A percentile compares a stretch with the other conserved stretches of the same genome.
Conservation (phyloP, 768 basidiomycete genomes). For the Leucocoprinus leucothites region DNA sequence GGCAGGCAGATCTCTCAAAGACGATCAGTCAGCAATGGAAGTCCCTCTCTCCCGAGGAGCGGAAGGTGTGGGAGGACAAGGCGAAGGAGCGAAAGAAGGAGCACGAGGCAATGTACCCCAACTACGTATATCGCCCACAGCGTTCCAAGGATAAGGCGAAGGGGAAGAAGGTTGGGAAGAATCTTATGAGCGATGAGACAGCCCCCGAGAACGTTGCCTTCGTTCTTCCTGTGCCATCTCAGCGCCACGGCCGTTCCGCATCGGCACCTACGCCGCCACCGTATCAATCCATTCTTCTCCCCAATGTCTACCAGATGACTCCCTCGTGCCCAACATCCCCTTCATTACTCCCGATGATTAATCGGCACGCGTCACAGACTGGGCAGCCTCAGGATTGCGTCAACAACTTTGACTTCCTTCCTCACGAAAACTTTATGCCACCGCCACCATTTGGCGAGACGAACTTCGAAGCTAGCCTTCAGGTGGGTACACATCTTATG, state of each 20-base stretch:
- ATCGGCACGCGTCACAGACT: conserved; percentile 53
- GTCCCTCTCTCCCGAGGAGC: conserved; percentile 58
- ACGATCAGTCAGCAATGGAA: conserved; percentile 84
- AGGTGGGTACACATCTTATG: conserved; percentile 27
- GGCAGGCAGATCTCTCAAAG: conserved; percentile 72
- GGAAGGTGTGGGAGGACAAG: conserved; percentile 70
- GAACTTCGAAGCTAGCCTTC: conserved; percentile 44
- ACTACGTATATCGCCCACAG: conserved; percentile 79
- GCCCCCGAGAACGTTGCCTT: conserved; percentile 34
- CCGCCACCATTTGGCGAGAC: conserved; percentile 33
- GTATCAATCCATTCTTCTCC: conserved; percentile 67
- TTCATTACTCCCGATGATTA: conserved; percentile 55
- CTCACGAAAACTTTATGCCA: conserved; percentile 39
- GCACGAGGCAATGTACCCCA: conserved; percentile 70
- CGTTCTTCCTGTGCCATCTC: conserved; percentile 32
- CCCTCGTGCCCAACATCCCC: conserved; percentile 67
- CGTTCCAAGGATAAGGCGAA: conserved; percentile 51
- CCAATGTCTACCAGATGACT: conserved; percentile 49
- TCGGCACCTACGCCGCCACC: conserved; percentile 67
- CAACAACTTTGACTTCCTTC: conserved; percentile 55
- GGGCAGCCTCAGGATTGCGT: conserved; percentile 40
- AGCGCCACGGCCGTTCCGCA: conserved; percentile 35
- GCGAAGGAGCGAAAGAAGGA: conserved; percentile 81
- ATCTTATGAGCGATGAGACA: conserved; percentile 31
- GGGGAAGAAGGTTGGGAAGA: conserved; percentile 35